Evolutionary conservation across 345 rosid species (phyloP).

Genomic region (Dipteronia dyeriana): DNA sequence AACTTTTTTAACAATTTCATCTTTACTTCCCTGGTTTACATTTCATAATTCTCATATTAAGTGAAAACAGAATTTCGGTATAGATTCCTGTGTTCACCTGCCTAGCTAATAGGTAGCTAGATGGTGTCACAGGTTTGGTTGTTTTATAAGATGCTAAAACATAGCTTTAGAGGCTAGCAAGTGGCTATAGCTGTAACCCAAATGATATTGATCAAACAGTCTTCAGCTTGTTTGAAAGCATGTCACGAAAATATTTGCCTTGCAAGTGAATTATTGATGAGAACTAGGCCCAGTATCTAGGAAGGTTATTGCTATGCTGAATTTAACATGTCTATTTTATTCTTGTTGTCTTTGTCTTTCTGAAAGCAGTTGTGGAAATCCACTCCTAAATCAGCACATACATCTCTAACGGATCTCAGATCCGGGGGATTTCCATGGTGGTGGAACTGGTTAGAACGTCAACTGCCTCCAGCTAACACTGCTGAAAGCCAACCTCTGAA

Average conservation of each 20-base stretch:
- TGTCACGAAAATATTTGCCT: background rate
- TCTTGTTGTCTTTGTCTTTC: conserved; percentile 2
- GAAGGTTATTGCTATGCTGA: background rate
- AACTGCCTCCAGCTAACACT: conserved; percentile 48
- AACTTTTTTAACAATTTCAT: no score
- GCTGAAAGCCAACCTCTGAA: conserved; percentile 45
- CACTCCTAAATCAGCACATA: conserved; percentile 52
- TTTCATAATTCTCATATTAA: no score
- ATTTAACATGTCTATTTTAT: background rate
- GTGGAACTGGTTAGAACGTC: conserved; percentile 93
- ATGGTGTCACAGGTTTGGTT: background rate
- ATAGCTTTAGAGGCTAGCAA: background rate
- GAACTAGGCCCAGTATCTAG: background rate
- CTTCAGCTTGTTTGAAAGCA: background rate
- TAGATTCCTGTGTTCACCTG: background rate
- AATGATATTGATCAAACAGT: background rate
- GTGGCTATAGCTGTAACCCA: background rate
- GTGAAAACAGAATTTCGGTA: background rate
- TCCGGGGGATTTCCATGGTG: conserved; percentile 81
- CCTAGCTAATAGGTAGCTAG: background rate
- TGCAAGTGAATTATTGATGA: background rate
- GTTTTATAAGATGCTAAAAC: background rate
- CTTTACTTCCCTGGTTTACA: no score
- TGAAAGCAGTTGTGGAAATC: conserved; percentile 57
- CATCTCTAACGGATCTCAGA: conserved; percentile 43